Evolutionary conservation across 2,329 filamentous ascomycete genomes (phyloP).

Genomic region (Beauveria asiatica): DNA sequence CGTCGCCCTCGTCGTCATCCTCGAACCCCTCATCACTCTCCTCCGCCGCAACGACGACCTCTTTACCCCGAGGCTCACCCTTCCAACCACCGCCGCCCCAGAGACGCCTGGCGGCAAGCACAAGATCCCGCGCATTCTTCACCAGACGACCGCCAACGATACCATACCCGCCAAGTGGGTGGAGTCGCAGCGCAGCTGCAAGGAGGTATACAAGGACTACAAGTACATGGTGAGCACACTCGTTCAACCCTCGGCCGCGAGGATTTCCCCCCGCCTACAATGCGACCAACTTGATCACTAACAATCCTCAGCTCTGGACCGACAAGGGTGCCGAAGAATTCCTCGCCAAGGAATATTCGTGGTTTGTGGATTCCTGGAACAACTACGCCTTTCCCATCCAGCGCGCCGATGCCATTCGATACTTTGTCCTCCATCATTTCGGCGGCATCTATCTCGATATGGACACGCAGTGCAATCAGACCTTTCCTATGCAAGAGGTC

Average conservation of each 20-base stretch:
- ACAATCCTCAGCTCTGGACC: constrained; percentile 55
- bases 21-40: constrained; percentile 63
- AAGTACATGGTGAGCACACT: constrained; percentile 57
- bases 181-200: constrained; percentile 56
- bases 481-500: constrained; percentile 21
- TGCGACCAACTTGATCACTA: neutral
- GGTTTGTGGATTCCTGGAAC: constrained; percentile 63
- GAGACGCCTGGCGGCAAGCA: constrained; percentile 64
- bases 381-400: constrained; percentile 64
- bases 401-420: constrained; percentile 63
- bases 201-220: constrained; percentile 59
- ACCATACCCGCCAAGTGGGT: constrained; percentile 60
- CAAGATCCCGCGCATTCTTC: constrained; percentile 66
- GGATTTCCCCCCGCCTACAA: neutral
- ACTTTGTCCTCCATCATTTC: constrained; percentile 64
- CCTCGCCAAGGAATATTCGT: constrained; percentile 60
- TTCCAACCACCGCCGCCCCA: constrained; percentile 38
- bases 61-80: constrained; percentile 19
- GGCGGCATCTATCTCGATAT: constrained; percentile 66
- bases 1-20: constrained; percentile 54
- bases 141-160: constrained; percentile 65
- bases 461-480: constrained; percentile 24
- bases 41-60: constrained; percentile 39
- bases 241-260: neutral
- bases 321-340: constrained; percentile 58